A percentile compares a stretch with the other conserved stretches of the same genome.
Evolutionary conservation across 1,284 basidiomycete species (phyloP).

Genomic region (Austroboletus rostrupii): DNA sequence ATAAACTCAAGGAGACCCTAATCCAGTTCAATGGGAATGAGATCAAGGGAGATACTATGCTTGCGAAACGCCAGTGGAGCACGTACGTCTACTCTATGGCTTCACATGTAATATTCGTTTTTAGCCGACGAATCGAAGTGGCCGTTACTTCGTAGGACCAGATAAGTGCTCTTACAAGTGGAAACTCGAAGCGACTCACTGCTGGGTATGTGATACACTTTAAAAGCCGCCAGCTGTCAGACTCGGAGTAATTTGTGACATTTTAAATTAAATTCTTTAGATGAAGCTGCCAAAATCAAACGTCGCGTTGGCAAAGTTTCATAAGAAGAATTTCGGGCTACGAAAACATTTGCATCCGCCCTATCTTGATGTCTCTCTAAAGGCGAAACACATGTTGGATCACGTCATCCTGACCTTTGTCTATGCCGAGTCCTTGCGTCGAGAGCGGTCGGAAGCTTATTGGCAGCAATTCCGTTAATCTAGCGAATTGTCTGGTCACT

Average conservation of each 20-base stretch:
- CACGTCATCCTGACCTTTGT: conserved; percentile 22
- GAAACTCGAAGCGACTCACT: conserved; percentile 22
- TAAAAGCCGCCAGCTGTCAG: neutral
- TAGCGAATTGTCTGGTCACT: too few species aligned
- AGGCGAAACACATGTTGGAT: conserved; percentile 17
- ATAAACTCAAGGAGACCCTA: conserved; percentile 10
- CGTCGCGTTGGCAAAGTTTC: conserved; percentile 16
- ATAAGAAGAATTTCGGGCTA: conserved; percentile 18
- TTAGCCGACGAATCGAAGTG: conserved; percentile 9
- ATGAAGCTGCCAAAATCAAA: conserved; percentile 13
- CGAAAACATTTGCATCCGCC: conserved; percentile 14
- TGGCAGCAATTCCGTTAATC: too few species aligned
- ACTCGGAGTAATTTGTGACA: neutral
- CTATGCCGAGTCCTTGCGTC: conserved; percentile 18
- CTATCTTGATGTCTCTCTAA: conserved; percentile 19
- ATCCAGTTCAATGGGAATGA: conserved; percentile 18
- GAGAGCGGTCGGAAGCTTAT: neutral
- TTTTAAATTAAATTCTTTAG: conserved; percentile 3
- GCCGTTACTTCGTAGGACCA: conserved; percentile 25
- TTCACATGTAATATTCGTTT: neutral
- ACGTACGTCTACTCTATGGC: conserved; percentile 9
- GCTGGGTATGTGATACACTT: conserved; percentile 12
- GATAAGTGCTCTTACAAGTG: conserved; percentile 24
- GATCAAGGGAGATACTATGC: conserved; percentile 8
- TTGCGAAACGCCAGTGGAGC: conserved; percentile 10